Evolutionary conservation across 768 basidiomycete genomes (phyloP), one percentile per base, ranked within the genome.

Genomic region (Leccinum obscurum): DNA sequence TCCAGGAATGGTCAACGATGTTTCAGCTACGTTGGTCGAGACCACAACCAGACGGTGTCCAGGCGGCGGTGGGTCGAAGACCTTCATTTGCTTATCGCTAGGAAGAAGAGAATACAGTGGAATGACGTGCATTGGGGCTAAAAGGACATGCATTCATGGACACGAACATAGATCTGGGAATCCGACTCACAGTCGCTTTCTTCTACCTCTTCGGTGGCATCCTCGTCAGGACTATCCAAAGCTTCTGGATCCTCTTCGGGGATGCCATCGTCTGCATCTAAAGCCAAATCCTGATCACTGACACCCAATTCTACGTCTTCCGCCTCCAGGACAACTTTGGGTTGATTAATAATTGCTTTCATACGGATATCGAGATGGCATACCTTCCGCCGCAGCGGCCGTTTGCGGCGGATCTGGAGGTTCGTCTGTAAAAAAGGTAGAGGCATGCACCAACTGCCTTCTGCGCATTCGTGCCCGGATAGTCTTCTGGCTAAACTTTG

Each of bases 21-120:
- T 98, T 72, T 98, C 96, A 1, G 96, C 96, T 28, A 98, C 90
- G 71, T 98, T 98, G 2, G 96, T 98, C 2, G 96, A 86, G 6
- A 99, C 88, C 15, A 98, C 93, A 14, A 98, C 95, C 4, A 99
- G 81, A 37, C 97, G 90, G 60, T 80, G 77, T 6, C 88, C 91
- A 5, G 79, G 75, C 4, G 97, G 97, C 13, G 95, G 93, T 1
- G 88, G 79, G 60, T 87, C 77, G 70, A 99, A 99, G 3, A 98
- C 95, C 20, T 81, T 82, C 90, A 98, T 94, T 70, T 99, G 97
- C 72, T 93, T 92, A 57, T 98, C 95, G 60, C 89, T 93, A 2
- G 97, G 82, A 3, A 98, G 78, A 4, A 98, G 80, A 4, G 97
- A 97, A 75, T 98, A 98, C 2, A 99, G 77, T 0, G 97, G 95